Evolutionary conservation across 2,329 filamentous ascomycete genomes (phyloP), one percentile per base, ranked within the genome.

Genomic region (Lojkania enalia): DNA sequence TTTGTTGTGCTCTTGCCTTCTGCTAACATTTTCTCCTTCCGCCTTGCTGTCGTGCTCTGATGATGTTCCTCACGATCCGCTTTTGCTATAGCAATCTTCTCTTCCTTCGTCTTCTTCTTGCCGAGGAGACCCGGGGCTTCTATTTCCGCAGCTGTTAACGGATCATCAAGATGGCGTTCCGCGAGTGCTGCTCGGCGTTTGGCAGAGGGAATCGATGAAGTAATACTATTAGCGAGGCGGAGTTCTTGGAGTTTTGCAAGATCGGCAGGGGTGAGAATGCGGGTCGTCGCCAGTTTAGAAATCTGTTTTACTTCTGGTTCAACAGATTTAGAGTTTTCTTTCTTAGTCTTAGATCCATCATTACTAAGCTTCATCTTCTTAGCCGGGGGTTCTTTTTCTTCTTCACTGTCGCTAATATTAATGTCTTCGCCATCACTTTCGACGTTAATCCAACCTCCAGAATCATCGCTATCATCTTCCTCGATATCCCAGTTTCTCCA

Each of bases 1-100:
- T 99, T 99, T 55, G 92, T 97, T 27, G 90, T 91, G 68, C 88
- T 95, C 84, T 97, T 97, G 63, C 94, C 94, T 73, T 90, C 83
- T 2, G 84, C 80, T 61, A 86, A 83, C 81, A 95, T 95, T 79
- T 91, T 89, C 68, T 89, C 84, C 78, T 90, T 89, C 61, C 88
- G 80, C 66, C 88, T 85, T 13, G 90, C 90, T 53, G 89, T 85
- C 42, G 88, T 94, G 52, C 84, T 88, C 76, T 92, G 90, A 75
- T 96, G 90, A 68, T 94, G 83, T 33, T 84, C 83, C 0, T 86
- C 85, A 72, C 91, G 89, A 64, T 90, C 88, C 58, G 91, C 90
- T 65, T 83, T 86, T 1, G 90, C 90, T 60, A 88, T 79, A 4
- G 87, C 90, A 37, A 95, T 80, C 54, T 88, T 87, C 73, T 97